Percentiles rank a stretch among this genome's conserved stretches.
Conservation (phyloP, 331 rosid species). For the Prunus yedoensis region DNA sequence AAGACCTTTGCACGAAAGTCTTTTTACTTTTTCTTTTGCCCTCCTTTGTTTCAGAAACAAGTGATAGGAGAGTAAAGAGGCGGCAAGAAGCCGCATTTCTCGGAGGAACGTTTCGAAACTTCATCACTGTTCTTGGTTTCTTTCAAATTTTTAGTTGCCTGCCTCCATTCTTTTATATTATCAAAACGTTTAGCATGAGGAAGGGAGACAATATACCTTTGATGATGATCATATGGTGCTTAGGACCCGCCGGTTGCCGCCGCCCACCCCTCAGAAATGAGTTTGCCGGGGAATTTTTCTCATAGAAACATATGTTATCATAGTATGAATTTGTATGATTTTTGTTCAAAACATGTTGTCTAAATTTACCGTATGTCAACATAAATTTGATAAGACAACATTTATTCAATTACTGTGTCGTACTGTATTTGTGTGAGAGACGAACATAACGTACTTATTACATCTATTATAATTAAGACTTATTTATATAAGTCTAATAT, state of each 20-base stretch:
- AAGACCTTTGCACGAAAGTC: constrained; percentile 22
- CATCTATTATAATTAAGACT: too few relatives aligned
- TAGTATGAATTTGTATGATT: too few relatives aligned
- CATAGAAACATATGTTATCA: too few relatives aligned
- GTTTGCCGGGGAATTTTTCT: not conserved
- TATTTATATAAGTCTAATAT: too few relatives aligned
- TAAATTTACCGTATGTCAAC: too few relatives aligned
- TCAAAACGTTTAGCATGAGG: not conserved
- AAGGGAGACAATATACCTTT: not conserved
- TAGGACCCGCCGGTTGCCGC: not conserved
- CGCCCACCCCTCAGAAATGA: not conserved
- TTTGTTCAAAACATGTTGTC: too few relatives aligned
- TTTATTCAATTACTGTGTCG: too few relatives aligned
- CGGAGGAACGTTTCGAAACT: constrained; percentile 66
- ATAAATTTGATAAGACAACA: too few relatives aligned
- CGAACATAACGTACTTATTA: too few relatives aligned
- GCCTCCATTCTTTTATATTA: not conserved
- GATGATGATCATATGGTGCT: constrained; percentile 3
- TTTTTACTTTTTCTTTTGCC: constrained; percentile 2
- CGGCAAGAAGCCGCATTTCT: constrained; percentile 92
- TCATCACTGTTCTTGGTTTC: constrained; percentile 32
- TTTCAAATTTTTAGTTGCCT: not conserved
- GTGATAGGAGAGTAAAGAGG: constrained; percentile 62
- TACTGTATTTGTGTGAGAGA: too few relatives aligned
- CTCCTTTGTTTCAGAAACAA: constrained; percentile 23